A percentile compares a stretch with the other conserved stretches of the same genome.
Evolutionary conservation across 306 rosid genomes (phyloP).

Genomic region (Prinsepia uniflora): DNA sequence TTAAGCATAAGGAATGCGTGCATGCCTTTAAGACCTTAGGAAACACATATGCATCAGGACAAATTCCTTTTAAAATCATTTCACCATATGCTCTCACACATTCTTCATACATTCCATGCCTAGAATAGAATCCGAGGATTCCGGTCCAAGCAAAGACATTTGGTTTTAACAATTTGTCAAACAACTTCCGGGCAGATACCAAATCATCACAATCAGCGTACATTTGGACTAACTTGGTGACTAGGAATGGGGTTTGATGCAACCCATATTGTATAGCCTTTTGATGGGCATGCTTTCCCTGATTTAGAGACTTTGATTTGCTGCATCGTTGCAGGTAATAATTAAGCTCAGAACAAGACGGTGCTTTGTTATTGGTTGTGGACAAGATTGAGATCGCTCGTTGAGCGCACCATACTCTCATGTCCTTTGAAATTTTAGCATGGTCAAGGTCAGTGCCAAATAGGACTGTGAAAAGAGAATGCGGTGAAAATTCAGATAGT

Average conservation of each 20-base stretch:
- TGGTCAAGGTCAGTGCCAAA: neutral
- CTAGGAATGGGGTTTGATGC: conserved; percentile 26
- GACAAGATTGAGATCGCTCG: conserved; percentile 16
- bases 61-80: conserved; percentile 21
- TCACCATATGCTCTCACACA: conserved; percentile 32
- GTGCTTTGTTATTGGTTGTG: conserved; percentile 9
- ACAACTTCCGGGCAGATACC: conserved; percentile 21
- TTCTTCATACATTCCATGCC: conserved; percentile 20
- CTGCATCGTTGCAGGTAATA: conserved; percentile 35
- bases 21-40: conserved; percentile 46
- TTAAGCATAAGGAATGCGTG: conserved; percentile 22
- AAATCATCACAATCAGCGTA: conserved; percentile 42
- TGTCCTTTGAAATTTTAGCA: neutral
- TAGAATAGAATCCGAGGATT: conserved; percentile 33
- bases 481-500: neutral
- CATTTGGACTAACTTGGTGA: conserved; percentile 43
- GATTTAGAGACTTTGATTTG: conserved; percentile 31
- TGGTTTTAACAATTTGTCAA: conserved; percentile 30
- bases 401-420: conserved; percentile 25
- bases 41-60: conserved; percentile 41
- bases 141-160: conserved; percentile 50
- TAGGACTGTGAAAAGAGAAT: neutral
- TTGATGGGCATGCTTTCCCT: conserved; percentile 42
- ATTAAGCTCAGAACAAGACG: conserved; percentile 21
- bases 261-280: conserved; percentile 22